Conservation (phyloP, 441 rosid genomes). For the Adansonia grandidieri region DNA sequence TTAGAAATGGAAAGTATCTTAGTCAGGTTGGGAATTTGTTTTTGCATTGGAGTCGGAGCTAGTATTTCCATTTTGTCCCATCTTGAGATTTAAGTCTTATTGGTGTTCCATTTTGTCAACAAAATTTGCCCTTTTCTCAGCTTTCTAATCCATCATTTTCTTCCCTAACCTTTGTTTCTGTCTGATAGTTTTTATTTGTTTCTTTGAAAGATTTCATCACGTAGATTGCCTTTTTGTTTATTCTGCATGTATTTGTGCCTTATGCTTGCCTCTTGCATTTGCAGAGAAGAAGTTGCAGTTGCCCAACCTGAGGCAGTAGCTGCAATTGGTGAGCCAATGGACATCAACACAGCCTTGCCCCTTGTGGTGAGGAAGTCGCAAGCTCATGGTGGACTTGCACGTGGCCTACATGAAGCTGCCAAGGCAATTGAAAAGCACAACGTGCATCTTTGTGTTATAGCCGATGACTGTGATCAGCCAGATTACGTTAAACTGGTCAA, state of each 20-base stretch:
- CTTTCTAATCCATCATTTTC: neutral
- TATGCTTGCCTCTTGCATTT: neutral
- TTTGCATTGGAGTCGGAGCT: neutral
- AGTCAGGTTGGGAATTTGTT: neutral
- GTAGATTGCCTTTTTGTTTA: neutral
- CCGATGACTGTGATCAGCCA: constrained; percentile 92
- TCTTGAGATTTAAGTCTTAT: neutral
- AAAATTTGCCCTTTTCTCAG: neutral
- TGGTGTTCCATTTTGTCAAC: neutral
- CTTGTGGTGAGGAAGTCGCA: constrained; percentile 73
- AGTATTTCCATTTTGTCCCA: neutral
- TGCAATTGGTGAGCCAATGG: constrained; percentile 73
- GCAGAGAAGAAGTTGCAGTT: constrained; percentile 71
- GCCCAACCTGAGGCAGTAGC: constrained; percentile 40
- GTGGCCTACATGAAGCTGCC: constrained; percentile 83
- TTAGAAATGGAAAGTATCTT: neutral
- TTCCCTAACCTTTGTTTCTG: neutral
- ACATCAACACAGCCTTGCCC: constrained; percentile 75
- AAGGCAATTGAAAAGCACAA: constrained; percentile 85
- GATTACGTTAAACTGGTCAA: constrained; percentile 86
- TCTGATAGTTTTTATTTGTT: neutral
- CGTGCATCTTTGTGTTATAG: constrained; percentile 79
- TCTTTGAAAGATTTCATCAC: neutral
- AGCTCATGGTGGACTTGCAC: constrained; percentile 81
- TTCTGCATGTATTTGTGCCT: neutral